phyloP scores from a whole-genome alignment of 371 early-diverging fungal species.

The Apophysomyces sp. region DNA sequence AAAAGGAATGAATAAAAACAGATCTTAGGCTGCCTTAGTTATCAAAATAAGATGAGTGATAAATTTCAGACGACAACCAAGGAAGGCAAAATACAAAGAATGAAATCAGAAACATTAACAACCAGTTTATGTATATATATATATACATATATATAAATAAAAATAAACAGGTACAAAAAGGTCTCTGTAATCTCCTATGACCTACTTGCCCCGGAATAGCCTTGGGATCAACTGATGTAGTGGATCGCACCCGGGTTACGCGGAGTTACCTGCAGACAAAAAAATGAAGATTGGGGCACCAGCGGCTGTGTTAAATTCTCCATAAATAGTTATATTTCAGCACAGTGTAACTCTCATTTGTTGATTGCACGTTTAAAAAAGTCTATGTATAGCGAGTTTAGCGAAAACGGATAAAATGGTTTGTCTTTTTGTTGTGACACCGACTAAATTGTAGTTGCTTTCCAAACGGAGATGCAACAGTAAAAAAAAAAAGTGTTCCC shows the following conservation, averaged over 20 bases:
- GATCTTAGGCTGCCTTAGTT: too few relatives aligned
- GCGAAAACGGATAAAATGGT: not conserved
- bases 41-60: too few relatives aligned
- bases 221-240: too few relatives aligned
- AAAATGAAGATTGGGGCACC: not conserved
- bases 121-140: too few relatives aligned
- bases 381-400: not conserved
- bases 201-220: too few relatives aligned
- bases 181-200: too few relatives aligned
- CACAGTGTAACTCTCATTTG: not conserved
- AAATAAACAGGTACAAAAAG: too few relatives aligned
- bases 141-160: too few relatives aligned
- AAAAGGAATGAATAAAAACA: too few relatives aligned
- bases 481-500: not conserved
- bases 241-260: not conserved
- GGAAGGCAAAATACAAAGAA: too few relatives aligned
- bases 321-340: conserved; percentile 1
- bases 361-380: not conserved
- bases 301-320: conserved; percentile 1
- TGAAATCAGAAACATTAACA: too few relatives aligned
- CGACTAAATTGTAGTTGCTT: not conserved
- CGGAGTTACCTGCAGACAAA: not conserved
- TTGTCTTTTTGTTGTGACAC: not conserved
- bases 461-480: conserved; percentile 1
- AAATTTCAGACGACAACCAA: too few relatives aligned